Conservation (phyloP, 192 early-diverging fungal species). For the Diversispora epigaea region DNA sequence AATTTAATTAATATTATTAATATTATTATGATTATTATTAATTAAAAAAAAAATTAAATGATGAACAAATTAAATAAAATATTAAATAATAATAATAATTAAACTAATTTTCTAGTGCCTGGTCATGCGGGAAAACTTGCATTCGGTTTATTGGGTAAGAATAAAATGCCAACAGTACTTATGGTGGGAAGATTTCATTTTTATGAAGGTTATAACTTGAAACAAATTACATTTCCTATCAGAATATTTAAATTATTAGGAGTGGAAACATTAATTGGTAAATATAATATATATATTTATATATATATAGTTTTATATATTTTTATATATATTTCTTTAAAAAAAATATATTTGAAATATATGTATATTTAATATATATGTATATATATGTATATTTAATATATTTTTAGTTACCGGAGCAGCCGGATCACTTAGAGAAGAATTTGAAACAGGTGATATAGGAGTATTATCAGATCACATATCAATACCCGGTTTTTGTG, state of each 20-base stretch:
- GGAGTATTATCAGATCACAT: constrained; percentile 78
- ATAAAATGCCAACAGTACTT: constrained; percentile 63
- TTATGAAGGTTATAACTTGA: constrained; percentile 84
- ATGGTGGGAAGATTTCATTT: constrained; percentile 90
- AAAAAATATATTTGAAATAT: constrained; percentile 4
- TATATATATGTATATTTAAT: not conserved
- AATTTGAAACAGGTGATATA: constrained; percentile 82
- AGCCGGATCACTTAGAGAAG: constrained; percentile 73
- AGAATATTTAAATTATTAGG: constrained; percentile 84
- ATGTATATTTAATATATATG: no score
- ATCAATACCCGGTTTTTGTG: constrained; percentile 71
- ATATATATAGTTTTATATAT: not conserved
- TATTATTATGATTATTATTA: constrained; percentile 6
- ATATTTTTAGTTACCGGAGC: constrained; percentile 75
- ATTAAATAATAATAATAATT: no score
- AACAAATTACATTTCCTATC: constrained; percentile 80
- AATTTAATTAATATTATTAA: constrained; percentile 6
- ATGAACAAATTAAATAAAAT: no score
- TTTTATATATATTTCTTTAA: not conserved
- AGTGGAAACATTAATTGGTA: constrained; percentile 67
- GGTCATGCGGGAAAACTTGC: constrained; percentile 82
- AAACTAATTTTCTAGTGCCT: constrained; percentile 41
- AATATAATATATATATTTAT: constrained; percentile 2
- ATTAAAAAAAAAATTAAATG: not conserved
- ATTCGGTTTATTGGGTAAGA: constrained; percentile 77